Conservation (phyloP, 148 eudicot species). For the Arbutus unedo region DNA sequence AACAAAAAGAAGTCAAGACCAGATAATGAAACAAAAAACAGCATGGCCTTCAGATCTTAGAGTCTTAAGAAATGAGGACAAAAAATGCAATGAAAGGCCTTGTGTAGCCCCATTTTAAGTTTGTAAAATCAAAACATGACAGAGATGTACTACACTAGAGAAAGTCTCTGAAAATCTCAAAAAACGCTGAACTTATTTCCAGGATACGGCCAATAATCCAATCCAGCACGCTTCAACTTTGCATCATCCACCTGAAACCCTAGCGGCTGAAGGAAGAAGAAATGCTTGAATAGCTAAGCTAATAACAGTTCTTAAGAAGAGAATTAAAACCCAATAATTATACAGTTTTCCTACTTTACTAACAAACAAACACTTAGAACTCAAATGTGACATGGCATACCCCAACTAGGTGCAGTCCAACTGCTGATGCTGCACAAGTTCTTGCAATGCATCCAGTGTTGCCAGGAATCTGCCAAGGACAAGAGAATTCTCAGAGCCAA, state of each 20-base stretch:
- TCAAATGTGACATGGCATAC: conserved; percentile 27
- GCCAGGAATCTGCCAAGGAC: conserved; percentile 87
- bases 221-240: conserved; percentile 93
- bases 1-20: neutral
- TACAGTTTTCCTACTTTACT: neutral
- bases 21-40: neutral
- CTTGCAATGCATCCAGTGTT: conserved; percentile 91
- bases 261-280: conserved; percentile 59
- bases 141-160: neutral
- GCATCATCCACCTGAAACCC: conserved; percentile 79
- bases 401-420: conserved; percentile 90
- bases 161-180: neutral
- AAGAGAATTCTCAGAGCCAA: conserved; percentile 29
- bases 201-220: conserved; percentile 99
- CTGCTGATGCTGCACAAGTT: conserved; percentile 96
- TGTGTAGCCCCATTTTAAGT: neutral
- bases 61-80: neutral
- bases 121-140: neutral
- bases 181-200: neutral
- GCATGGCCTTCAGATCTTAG: neutral
- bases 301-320: neutral
- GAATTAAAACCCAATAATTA: neutral
- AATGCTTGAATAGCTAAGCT: conserved; percentile 11
- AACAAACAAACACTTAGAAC: neutral
- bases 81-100: neutral